Conservation (phyloP, 176 grass and related monocot genomes). For the Neostapfia colusana region DNA sequence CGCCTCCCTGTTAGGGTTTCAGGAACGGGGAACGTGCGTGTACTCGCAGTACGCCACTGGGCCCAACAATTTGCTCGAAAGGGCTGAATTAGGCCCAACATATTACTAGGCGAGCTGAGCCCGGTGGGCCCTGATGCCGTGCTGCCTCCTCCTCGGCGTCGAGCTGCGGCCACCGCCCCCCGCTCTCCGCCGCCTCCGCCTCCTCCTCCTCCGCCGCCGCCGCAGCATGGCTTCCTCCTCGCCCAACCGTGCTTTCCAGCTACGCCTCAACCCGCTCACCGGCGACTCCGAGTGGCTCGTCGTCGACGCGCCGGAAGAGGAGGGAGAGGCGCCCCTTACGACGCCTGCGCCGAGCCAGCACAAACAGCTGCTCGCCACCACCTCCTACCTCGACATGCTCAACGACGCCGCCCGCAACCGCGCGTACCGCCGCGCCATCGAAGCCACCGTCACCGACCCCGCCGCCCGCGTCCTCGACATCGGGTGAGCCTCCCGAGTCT, state of each 20-base stretch:
- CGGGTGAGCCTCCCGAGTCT: slow-evolving; percentile 40
- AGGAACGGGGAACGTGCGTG: background rate
- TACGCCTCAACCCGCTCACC: slow-evolving; percentile 81
- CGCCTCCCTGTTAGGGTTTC: background rate
- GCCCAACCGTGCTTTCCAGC: slow-evolving; percentile 68
- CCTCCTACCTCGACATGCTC: slow-evolving; percentile 96
- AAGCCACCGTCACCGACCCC: slow-evolving; percentile 56
- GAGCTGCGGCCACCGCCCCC: slow-evolving; percentile 6
- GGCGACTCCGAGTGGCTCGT: slow-evolving; percentile 95
- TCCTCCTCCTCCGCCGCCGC: background rate
- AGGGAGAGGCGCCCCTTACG: slow-evolving; percentile 11
- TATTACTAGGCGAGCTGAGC: no score
- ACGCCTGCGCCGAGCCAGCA: background rate
- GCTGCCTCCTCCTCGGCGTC: slow-evolving; percentile 29
- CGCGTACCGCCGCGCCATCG: slow-evolving; percentile 72
- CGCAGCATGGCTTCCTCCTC: slow-evolving; percentile 37
- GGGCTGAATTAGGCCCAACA: background rate
- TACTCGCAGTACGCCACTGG: background rate
- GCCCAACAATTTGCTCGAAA: background rate
- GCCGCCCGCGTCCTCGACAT: slow-evolving; percentile 85
- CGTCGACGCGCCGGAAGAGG: slow-evolving; percentile 57
- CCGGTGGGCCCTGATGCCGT: slow-evolving; percentile 46
- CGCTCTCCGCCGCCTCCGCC: background rate
- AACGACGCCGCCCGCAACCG: slow-evolving; percentile 73
- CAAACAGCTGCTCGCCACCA: slow-evolving; percentile 56